Base-by-base conservation (phyloP, 768 basidiomycete species). In the Mycena amicta region DNA sequence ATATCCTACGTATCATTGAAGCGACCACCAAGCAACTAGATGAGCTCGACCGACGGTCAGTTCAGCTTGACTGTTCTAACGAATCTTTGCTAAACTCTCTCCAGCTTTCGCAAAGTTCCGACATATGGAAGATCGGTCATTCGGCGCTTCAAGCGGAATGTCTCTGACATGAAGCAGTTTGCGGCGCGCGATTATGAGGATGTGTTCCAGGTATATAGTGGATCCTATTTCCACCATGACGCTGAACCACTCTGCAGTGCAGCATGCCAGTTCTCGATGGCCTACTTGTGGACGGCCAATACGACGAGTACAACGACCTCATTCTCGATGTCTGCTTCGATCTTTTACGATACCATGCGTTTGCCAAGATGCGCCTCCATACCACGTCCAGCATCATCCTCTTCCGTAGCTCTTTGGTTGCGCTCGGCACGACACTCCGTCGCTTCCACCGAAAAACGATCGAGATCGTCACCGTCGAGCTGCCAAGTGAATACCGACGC, bases 191-290 rank as follows among this genome's bases (percentile, higher is more conserved):
- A n/a, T n/a, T n/a, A n/a, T n/a, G n/a, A n/a, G n/a, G n/a, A n/a
- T n/a, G n/a, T n/a, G n/a, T n/a, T n/a, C n/a, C n/a, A n/a, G n/a
- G n/a, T n/a, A n/a, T n/a, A n/a, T n/a, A n/a, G n/a, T n/a, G n/a
- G n/a, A n/a, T n/a, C n/a, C n/a, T n/a, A n/a, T n/a, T n/a, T n/a
- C n/a, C n/a, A n/a, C n/a, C n/a, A n/a, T n/a, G n/a, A n/a, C n/a
- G n/a, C n/a, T n/a, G n/a, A n/a, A n/a, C n/a, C n/a, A n/a, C n/a
- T n/a, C n/a, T 51, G n/a, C 40, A 75, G 74, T 76, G 74, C 50
- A 47, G 62, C 1, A 68, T 73, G 16, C 71, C 75, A 3, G 74
- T 63, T 1, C 68, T 79, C 28, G 74, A 80, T 5, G 76, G 72
- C 3, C 67, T 81, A 6, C 27, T 49, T 28, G 13, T 29, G 6